These are phyloP conservation scores for Mortierella sp. DNA, from an alignment of 371 early-diverging fungal genomes.

Conservation along the genomic window DNA sequence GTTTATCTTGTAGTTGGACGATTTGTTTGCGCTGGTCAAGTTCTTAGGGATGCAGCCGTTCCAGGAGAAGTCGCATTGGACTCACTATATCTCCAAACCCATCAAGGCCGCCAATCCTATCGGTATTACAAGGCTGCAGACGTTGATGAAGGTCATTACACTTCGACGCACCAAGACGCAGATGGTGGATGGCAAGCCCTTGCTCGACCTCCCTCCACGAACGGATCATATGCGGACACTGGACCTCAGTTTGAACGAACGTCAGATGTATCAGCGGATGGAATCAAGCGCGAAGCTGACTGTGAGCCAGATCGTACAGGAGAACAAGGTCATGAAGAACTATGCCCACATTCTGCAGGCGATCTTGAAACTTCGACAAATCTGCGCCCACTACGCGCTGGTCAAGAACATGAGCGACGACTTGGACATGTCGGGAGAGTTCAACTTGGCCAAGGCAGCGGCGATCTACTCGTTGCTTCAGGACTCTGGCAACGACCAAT, in stretches of 20 bases:
- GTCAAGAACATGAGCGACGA: slow-evolving; percentile 52
- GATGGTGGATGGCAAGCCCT: slow-evolving; percentile 69
- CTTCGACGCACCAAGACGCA: slow-evolving; percentile 75
- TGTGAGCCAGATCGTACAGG: slow-evolving; percentile 58
- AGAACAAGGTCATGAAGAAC: slow-evolving; percentile 67
- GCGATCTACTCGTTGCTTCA: slow-evolving; percentile 42
- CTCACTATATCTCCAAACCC: slow-evolving; percentile 66
- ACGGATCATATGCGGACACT: slow-evolving; percentile 59
- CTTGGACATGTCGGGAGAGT: slow-evolving; percentile 46
- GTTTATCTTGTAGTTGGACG: slow-evolving; percentile 59
- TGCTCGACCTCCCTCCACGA: slow-evolving; percentile 69
- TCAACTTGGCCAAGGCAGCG: slow-evolving; percentile 48
- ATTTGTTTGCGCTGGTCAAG: slow-evolving; percentile 80
- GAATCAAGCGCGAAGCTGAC: slow-evolving; percentile 58
- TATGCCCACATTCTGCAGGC: slow-evolving; percentile 72
- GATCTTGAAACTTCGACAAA: slow-evolving; percentile 72
- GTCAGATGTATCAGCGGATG: slow-evolving; percentile 65
- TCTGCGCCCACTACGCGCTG: slow-evolving; percentile 57
- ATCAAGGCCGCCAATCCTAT: slow-evolving; percentile 61
- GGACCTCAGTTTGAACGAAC: slow-evolving; percentile 65
- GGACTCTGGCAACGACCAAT: slow-evolving; percentile 57
- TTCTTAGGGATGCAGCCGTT: slow-evolving; percentile 79
- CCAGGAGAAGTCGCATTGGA: slow-evolving; percentile 63
- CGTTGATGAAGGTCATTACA: slow-evolving; percentile 75
- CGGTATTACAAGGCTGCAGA: slow-evolving; percentile 67